Evolutionary conservation across 768 basidiomycete genomes (phyloP).

Genomic region (Vararia minispora): DNA sequence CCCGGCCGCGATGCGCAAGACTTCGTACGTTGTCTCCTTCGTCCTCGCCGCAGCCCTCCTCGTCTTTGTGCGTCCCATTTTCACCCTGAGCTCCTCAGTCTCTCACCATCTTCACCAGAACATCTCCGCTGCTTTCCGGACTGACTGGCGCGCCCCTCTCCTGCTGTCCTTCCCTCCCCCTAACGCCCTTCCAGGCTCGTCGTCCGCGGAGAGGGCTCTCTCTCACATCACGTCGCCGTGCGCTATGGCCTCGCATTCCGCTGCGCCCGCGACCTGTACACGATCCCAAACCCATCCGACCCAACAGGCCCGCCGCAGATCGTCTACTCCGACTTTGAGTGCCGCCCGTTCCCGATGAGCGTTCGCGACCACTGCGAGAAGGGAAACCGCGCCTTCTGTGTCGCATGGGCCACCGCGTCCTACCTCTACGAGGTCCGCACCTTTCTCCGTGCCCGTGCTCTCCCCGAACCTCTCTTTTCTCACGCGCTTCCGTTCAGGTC

Average conservation of each 20-base stretch:
- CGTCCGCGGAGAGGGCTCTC: constrained; percentile 27
- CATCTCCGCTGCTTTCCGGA: constrained; percentile 38
- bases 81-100: neutral
- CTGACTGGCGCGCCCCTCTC: constrained; percentile 47
- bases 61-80: constrained; percentile 34
- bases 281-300: constrained; percentile 34
- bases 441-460: constrained; percentile 49
- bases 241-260: constrained; percentile 48
- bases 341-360: constrained; percentile 53
- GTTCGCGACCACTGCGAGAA: constrained; percentile 35
- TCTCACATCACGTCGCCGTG: constrained; percentile 35
- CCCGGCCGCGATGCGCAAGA: constrained; percentile 43
- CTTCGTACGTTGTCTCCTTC: constrained; percentile 57
- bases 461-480: constrained; percentile 47
- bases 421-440: constrained; percentile 55
- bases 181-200: constrained; percentile 23
- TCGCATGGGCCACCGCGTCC: constrained; percentile 58
- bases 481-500: too few species aligned
- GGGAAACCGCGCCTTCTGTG: constrained; percentile 49
- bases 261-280: constrained; percentile 42
- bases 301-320: constrained; percentile 33
- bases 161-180: constrained; percentile 2
- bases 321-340: constrained; percentile 45
- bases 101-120: constrained; percentile 30
- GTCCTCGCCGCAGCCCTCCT: constrained; percentile 39